These are phyloP conservation scores for Phialemoniopsis sp. DNA, from an alignment of 2,329 filamentous ascomycete genomes.

Conservation along the genomic window DNA sequence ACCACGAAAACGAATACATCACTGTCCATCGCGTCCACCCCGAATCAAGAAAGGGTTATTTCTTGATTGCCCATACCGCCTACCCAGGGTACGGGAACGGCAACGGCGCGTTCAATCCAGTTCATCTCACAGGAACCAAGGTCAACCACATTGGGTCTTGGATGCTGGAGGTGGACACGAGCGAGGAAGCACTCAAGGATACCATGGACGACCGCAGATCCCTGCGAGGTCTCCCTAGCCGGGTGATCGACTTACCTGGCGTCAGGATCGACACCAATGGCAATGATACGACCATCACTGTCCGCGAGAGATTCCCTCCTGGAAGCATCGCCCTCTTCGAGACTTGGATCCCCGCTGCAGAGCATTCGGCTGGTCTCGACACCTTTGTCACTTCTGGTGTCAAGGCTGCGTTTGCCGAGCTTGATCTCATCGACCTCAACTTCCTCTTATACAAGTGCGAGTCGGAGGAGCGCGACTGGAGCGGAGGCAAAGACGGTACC, in stretches of 20 bases:
- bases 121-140: constrained; percentile 78
- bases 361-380: constrained; percentile 80
- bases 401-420: constrained; percentile 69
- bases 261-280: constrained; percentile 68
- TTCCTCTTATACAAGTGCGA: constrained; percentile 89
- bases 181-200: constrained; percentile 61
- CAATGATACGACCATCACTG: constrained; percentile 73
- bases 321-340: constrained; percentile 94
- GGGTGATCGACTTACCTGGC: constrained; percentile 69
- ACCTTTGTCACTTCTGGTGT: constrained; percentile 81
- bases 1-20: constrained; percentile 94
- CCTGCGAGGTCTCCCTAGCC: constrained; percentile 80
- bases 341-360: constrained; percentile 87
- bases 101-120: constrained; percentile 74
- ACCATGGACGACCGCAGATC: constrained; percentile 65
- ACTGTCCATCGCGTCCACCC: constrained; percentile 95
- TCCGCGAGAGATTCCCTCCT: constrained; percentile 81
- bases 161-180: constrained; percentile 85
- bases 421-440: constrained; percentile 81
- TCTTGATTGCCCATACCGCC: constrained; percentile 92
- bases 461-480: constrained; percentile 78
- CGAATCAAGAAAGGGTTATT: constrained; percentile 86
- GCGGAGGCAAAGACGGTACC: constrained; percentile 75
- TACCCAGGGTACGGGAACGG: constrained; percentile 87
- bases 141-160: constrained; percentile 85